Evolutionary conservation across 306 rosid genomes (phyloP), one percentile per base, ranked within the genome.

Genomic region (Fagus crenata): DNA sequence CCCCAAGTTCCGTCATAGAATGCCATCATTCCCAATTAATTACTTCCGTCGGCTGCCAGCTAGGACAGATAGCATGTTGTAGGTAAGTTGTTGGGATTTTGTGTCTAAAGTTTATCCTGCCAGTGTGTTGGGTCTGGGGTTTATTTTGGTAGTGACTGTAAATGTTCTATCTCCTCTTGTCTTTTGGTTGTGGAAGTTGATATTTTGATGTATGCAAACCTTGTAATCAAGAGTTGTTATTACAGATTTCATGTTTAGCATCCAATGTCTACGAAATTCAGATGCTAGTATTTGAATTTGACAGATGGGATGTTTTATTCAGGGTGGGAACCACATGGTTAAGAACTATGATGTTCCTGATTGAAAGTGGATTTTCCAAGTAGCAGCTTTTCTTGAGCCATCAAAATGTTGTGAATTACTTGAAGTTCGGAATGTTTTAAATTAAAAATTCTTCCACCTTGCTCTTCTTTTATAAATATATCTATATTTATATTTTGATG

Each of bases 11-110:
- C 76, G 99, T 83, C 86, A 82, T 43, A 90, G 82, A 85, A 85
- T 75, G 74, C 99, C 99, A 3, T 43, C 87, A 0, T 82, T 85
- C 5, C 96, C 97, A 0, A 1, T 89, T 78, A 92, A 89, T 76
- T 95, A 90, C 93, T 95, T 90, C 89, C 89, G 97, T 46, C 84
- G 97, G 76, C 82, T 95, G 71, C 97, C 99, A 2, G 89, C 99
- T 8, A 87, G 83, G 76, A 88, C 93, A 1, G 99, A 95, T 72
- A 85, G 84, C 77, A 89, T 95, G 97, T 28, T 93, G 85, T 93
- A 84, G 79, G 46, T 12, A 46, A 2, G 51, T 43, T 43, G 51
- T 9, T 9, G 33, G 14, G 13, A n/a, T 46, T 59, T 69, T 7
- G 28, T 59, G 28, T 67, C 49, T n/a, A 28, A 49, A 9, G 58